Conservation (phyloP, 2,329 filamentous ascomycete genomes). For the Claviceps fusiformis region DNA sequence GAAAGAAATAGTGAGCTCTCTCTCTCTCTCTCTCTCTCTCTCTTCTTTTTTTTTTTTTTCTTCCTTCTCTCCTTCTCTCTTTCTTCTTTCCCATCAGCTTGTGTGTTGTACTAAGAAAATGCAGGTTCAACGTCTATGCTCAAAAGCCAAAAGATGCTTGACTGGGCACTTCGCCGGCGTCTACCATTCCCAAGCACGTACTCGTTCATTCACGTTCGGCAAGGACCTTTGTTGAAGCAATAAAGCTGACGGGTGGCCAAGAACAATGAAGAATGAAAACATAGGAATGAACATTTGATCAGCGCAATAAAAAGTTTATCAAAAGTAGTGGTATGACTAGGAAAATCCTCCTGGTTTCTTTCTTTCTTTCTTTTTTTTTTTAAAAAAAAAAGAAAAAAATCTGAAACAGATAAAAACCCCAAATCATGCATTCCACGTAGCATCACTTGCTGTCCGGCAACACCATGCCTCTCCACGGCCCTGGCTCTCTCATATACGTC, state of each 20-base stretch:
- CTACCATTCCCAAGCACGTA: background rate
- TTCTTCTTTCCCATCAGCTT: background rate
- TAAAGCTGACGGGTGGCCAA: no score
- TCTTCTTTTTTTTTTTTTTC: background rate
- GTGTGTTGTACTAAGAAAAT: background rate
- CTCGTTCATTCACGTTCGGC: background rate
- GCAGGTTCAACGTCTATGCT: background rate
- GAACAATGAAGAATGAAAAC: no score
- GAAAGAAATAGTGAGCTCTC: no score
- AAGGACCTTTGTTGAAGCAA: background rate
- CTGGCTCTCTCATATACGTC: background rate
- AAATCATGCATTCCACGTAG: background rate
- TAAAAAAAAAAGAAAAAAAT: background rate
- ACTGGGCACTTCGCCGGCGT: background rate
- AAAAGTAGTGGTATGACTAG: no score
- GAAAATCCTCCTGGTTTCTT: no score
- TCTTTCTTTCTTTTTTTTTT: no score
- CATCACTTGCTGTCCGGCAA: background rate
- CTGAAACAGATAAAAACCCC: no score
- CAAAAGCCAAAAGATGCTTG: background rate
- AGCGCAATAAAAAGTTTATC: no score
- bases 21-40: background rate
- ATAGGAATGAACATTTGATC: background rate
- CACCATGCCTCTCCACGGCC: background rate
- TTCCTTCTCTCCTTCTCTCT: background rate